These are phyloP conservation scores for Beauveria rudraprayagi DNA, from an alignment of 2,329 filamentous ascomycete genomes.

Conservation along the genomic window DNA sequence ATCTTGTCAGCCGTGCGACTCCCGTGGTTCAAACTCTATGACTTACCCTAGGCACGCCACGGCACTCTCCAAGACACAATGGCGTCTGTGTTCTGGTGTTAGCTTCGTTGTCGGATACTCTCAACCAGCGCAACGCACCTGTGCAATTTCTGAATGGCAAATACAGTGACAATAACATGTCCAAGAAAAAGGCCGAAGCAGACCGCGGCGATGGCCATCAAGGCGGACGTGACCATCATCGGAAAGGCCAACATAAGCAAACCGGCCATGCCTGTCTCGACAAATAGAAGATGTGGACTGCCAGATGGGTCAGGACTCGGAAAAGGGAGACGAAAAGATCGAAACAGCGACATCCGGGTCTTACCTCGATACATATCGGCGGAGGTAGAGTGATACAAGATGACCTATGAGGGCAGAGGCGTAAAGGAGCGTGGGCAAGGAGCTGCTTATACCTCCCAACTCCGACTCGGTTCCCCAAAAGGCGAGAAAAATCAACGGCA, in stretches of 20 bases:
- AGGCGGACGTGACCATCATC: not conserved
- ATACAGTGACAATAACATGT: not conserved
- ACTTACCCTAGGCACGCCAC: not conserved
- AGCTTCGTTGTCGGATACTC: not conserved
- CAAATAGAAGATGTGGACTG: not conserved
- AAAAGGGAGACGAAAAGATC: too few species aligned
- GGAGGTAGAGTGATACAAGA: not conserved
- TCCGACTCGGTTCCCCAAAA: not conserved
- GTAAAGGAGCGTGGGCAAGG: not conserved
- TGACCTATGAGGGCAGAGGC: not conserved
- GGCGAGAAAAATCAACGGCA: not conserved
- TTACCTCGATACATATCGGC: not conserved
- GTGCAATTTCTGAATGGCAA: not conserved
- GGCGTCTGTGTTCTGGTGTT: not conserved
- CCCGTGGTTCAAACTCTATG: not conserved
- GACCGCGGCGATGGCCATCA: not conserved
- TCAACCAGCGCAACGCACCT: not conserved
- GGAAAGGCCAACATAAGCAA: not conserved
- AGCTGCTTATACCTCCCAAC: not conserved
- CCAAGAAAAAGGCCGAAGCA: not conserved
- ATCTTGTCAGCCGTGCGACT: not conserved
- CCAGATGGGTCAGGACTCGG: not conserved
- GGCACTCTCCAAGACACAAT: not conserved
- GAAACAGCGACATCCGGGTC: too few species aligned
- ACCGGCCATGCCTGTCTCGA: not conserved